A percentile compares a stretch with the other conserved stretches of the same genome.
Conservation (phyloP, 1,284 basidiomycete species). For the Rhodofomes roseus region DNA sequence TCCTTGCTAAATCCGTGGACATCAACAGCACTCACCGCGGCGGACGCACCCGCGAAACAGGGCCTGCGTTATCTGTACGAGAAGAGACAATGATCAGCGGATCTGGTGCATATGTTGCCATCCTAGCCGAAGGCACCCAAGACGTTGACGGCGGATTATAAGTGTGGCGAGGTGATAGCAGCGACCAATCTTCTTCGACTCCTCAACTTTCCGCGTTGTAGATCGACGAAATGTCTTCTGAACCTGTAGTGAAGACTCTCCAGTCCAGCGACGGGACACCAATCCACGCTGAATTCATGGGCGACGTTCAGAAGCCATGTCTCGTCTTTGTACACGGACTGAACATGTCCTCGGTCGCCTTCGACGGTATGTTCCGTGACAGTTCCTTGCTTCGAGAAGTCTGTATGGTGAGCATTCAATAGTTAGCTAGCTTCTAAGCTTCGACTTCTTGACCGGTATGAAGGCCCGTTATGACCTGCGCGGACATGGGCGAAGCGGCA, state of each 20-base stretch:
- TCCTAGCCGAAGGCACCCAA: no score
- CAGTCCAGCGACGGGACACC: conserved; percentile 19
- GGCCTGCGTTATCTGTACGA: no score
- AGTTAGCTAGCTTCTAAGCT: background rate
- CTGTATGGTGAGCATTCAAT: conserved; percentile 16
- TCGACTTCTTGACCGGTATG: background rate
- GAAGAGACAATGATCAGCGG: no score
- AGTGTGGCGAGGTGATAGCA: no score
- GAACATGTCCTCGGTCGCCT: conserved; percentile 12
- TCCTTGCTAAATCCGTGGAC: no score
- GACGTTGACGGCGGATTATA: no score
- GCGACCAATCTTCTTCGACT: no score
- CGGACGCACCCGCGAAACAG: no score
- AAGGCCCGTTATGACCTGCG: conserved; percentile 20
- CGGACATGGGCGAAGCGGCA: conserved; percentile 22
- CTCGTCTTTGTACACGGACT: conserved; percentile 22
- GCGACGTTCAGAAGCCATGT: conserved; percentile 16
- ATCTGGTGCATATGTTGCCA: no score
- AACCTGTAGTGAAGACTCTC: conserved; percentile 4
- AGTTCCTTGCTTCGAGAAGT: background rate
- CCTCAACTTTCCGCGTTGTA: no score
- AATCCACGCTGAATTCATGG: conserved; percentile 22
- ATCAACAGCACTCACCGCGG: no score
- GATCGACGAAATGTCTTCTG: background rate
- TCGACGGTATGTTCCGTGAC: conserved; percentile 15